These are phyloP conservation scores for Oidiodendron maius DNA, from an alignment of 495 filamentous ascomycete genomes.

Conservation along the genomic window DNA sequence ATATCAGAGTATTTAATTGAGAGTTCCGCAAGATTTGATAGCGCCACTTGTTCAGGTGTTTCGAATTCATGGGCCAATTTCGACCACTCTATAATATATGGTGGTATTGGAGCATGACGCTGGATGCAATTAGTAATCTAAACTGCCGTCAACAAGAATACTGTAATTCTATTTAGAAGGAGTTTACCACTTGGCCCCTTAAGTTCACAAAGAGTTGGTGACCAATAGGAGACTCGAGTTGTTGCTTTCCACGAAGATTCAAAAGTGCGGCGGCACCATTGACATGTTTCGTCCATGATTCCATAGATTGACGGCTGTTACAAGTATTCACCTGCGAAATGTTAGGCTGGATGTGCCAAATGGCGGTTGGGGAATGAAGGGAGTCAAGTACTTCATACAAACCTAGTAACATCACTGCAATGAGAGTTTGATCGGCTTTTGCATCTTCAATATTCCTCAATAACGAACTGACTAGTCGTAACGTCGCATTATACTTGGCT, in stretches of 20 bases:
- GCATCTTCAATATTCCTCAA: constrained; percentile 38
- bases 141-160: background rate
- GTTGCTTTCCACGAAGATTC: constrained; percentile 40
- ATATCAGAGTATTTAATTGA: constrained; percentile 14
- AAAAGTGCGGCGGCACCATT: constrained; percentile 41
- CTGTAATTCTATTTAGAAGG: background rate
- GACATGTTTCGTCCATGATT: constrained; percentile 45
- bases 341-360: background rate
- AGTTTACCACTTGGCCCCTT: constrained; percentile 25
- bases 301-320: constrained; percentile 26
- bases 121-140: constrained; percentile 17
- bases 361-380: background rate
- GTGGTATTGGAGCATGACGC: constrained; percentile 4
- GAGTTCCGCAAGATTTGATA: constrained; percentile 7
- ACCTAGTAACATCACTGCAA: constrained; percentile 43
- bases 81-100: constrained; percentile 11
- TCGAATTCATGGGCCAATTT: constrained; percentile 4
- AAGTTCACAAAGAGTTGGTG: constrained; percentile 40
- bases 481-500: constrained; percentile 40
- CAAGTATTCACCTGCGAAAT: constrained; percentile 13
- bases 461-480: constrained; percentile 36
- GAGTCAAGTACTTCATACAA: constrained; percentile 28
- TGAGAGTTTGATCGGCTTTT: constrained; percentile 43
- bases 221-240: constrained; percentile 37
- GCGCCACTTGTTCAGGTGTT: constrained; percentile 2